Conservation (phyloP, 331 rosid species). For the Quercus phellos region DNA sequence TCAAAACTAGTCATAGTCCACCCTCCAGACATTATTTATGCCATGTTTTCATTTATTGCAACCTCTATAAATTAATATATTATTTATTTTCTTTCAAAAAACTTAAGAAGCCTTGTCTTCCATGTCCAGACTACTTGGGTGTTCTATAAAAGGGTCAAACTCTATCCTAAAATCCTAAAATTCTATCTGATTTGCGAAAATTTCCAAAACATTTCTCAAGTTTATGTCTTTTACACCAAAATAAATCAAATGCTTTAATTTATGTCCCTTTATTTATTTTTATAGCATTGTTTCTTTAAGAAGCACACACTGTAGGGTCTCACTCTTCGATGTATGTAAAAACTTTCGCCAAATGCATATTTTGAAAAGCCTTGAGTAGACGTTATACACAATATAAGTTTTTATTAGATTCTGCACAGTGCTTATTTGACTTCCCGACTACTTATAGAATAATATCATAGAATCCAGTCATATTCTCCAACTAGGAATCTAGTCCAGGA, state of each 20-base stretch:
- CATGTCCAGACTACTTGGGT: background rate
- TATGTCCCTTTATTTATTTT: background rate
- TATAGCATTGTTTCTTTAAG: background rate
- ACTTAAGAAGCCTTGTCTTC: background rate
- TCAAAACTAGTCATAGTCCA: background rate
- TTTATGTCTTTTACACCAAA: background rate
- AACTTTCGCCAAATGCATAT: background rate
- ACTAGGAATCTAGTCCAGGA: background rate
- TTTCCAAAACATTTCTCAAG: background rate
- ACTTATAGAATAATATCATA: background rate
- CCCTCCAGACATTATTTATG: background rate
- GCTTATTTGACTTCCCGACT: background rate
- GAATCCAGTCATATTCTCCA: background rate
- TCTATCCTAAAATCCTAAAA: background rate
- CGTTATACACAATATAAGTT: background rate
- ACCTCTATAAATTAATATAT: background rate
- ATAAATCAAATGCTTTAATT: background rate
- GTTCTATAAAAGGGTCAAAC: background rate
- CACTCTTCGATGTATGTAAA: background rate
- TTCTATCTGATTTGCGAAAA: background rate
- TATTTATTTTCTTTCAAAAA: background rate
- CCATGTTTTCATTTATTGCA: background rate
- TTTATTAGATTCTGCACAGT: background rate
- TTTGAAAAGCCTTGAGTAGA: background rate
- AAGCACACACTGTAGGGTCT: background rate